Conservation (phyloP, 192 early-diverging fungal genomes). For the Gonapodya prolifera region DNA sequence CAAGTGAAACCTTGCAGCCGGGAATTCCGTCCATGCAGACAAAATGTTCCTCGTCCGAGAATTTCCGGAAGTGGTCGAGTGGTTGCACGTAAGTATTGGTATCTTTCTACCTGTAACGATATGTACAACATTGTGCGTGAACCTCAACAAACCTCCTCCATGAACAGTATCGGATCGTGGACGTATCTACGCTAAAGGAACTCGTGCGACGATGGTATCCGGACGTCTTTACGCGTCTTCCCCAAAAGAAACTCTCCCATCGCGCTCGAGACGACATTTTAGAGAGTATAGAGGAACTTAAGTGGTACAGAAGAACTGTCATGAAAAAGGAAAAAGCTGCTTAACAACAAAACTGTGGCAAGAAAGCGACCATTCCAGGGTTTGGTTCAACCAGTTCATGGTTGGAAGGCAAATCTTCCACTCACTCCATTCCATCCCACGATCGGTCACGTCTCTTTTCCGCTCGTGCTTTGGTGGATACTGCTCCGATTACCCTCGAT, state of each 20-base stretch:
- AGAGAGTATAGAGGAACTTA: conserved; percentile 81
- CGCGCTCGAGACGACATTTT: conserved; percentile 81
- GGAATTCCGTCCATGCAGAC: conserved; percentile 90
- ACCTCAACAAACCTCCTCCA: not conserved
- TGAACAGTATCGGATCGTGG: conserved; percentile 31
- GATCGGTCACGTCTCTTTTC: not conserved
- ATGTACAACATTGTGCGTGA: not conserved
- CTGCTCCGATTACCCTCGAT: not conserved
- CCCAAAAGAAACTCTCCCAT: conserved; percentile 50
- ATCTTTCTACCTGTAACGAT: not conserved
- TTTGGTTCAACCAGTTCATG: not conserved
- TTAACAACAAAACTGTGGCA: not conserved
- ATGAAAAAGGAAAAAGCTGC: conserved; percentile 30
- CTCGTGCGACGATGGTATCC: conserved; percentile 67
- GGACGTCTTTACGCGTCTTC: conserved; percentile 28
- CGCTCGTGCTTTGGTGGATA: not conserved
- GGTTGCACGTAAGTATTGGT: conserved; percentile 36
- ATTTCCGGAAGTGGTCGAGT: conserved; percentile 60
- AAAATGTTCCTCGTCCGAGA: conserved; percentile 67
- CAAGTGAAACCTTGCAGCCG: conserved; percentile 22
- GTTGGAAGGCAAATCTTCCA: not conserved
- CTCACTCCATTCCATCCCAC: not conserved
- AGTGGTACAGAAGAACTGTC: conserved; percentile 51
- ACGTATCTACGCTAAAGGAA: conserved; percentile 89
- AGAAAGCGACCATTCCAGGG: not conserved